These are phyloP conservation scores for Wallacemonas sp. DNA, from an alignment of 208 protist genomes.

Conservation along the genomic window DNA sequence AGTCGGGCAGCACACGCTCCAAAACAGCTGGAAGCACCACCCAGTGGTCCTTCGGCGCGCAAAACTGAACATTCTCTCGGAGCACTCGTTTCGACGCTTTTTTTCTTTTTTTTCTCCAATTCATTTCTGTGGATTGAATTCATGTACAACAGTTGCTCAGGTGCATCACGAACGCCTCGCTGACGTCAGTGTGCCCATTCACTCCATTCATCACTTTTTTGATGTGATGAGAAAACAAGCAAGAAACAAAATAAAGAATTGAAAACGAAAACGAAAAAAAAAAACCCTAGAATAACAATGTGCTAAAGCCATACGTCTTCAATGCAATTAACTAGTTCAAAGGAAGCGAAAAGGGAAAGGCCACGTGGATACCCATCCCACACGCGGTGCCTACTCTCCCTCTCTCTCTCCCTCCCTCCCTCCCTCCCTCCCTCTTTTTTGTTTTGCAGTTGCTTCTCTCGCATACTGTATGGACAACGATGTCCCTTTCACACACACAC, in stretches of 20 bases:
- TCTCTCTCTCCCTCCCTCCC: not conserved
- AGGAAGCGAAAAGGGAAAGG: no score
- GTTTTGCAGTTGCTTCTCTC: no score
- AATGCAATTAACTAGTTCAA: no score
- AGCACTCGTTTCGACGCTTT: not conserved
- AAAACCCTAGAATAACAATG: not conserved
- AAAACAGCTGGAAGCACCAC: no score
- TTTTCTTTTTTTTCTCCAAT: conserved; percentile 13
- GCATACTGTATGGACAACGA: no score
- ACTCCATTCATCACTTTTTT: no score
- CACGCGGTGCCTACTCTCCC: no score
- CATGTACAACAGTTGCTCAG: not conserved
- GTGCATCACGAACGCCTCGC: no score
- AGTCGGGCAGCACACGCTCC: no score
- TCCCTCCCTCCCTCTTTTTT: not conserved
- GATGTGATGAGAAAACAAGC: not conserved
- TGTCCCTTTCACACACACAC: not conserved
- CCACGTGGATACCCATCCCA: no score
- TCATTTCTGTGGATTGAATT: not conserved
- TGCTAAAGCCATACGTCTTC: no score
- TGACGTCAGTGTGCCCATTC: no score
- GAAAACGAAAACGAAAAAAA: conserved; percentile 4
- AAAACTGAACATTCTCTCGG: not conserved
- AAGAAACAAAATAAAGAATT: not conserved
- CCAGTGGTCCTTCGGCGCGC: conserved; percentile 4